phyloP scores from a whole-genome alignment of 805 yeast species.

The Hemisphaericaspora nanyangensis region DNA sequence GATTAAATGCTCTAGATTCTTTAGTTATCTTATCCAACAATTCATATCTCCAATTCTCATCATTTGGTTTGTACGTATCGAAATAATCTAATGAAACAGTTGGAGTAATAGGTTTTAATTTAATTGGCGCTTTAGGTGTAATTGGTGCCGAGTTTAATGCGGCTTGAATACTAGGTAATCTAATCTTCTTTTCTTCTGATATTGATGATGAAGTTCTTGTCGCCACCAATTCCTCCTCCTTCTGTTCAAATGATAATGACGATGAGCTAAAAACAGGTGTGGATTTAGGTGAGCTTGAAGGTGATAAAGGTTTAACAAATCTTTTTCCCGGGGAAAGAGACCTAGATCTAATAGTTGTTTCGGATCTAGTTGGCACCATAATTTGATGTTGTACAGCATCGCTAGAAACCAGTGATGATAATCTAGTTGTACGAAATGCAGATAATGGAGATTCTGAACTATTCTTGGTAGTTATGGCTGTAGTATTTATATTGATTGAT shows the following conservation, averaged over 20 bases:
- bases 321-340: slow-evolving; percentile 25
- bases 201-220: neutral
- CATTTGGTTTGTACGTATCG: slow-evolving; percentile 43
- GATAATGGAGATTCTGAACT: neutral
- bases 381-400: neutral
- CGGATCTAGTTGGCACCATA: neutral
- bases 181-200: slow-evolving; percentile 6
- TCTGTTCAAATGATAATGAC: neutral
- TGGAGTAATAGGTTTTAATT: slow-evolving; percentile 33
- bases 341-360: slow-evolving; percentile 15
- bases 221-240: neutral
- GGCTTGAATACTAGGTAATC: slow-evolving; percentile 34
- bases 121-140: slow-evolving; percentile 15
- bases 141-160: slow-evolving; percentile 24
- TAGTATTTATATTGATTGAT: too few species aligned
- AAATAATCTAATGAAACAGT: slow-evolving; percentile 42
- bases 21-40: slow-evolving; percentile 32
- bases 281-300: slow-evolving; percentile 16
- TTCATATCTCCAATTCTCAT: slow-evolving; percentile 42
- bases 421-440: too few species aligned
- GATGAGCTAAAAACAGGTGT: slow-evolving; percentile 11
- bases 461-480: slow-evolving; percentile 6
- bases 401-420: too few species aligned
- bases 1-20: slow-evolving; percentile 20
- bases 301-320: slow-evolving; percentile 17